Evolutionary conservation across 225 moss, liverwort and hornwort genomes (phyloP), one percentile per base, ranked within the genome.

Genomic region (Rhytidiadelphus loreus): DNA sequence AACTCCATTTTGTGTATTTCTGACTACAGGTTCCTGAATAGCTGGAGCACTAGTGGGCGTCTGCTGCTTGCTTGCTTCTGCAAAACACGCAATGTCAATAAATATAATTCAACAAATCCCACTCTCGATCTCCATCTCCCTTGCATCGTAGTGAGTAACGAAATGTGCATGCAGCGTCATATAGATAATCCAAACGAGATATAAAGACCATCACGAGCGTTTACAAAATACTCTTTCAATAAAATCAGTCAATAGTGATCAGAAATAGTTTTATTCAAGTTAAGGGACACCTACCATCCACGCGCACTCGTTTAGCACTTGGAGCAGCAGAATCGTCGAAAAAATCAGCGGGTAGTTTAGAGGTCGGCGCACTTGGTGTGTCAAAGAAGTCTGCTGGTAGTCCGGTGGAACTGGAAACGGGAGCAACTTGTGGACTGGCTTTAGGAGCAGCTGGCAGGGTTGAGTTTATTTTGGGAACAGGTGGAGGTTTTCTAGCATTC

Each of bases 321-420:
- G 93, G 88, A 90, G 86, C 86, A 86, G 77, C 73, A 37, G 93
- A 85, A 43, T 92, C 83, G 83, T 94, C 93, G 77, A 94, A 94
- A 82, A 94, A 94, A 74, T 94, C 93, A 66, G 86, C 84, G 22
- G 94, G 94, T 57, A 94, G 74, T 46, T 91, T 85, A 46, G 90
- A 88, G 86, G 39, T 89, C 62, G 94, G 93, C 56, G 88, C 86
- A 90, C 80, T 93, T 35, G 91, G 77, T 50, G 93, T 87, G 79
- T 94, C 93, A 53, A 94, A 94, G 78, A 94, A 94, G 80, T 94
- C 94, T 76, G 94, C 88, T 68, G 94, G 93, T 83, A 94, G 86
- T 20, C 71, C 91, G 44, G 60, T 86, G 82, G 85, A 92, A 58
- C 75, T 89, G 63, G 87, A 33, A 57, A 73, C 18, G 32, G 90